phyloP scores from a whole-genome alignment of 768 basidiomycete species.

The Lyophyllum shimeji region DNA sequence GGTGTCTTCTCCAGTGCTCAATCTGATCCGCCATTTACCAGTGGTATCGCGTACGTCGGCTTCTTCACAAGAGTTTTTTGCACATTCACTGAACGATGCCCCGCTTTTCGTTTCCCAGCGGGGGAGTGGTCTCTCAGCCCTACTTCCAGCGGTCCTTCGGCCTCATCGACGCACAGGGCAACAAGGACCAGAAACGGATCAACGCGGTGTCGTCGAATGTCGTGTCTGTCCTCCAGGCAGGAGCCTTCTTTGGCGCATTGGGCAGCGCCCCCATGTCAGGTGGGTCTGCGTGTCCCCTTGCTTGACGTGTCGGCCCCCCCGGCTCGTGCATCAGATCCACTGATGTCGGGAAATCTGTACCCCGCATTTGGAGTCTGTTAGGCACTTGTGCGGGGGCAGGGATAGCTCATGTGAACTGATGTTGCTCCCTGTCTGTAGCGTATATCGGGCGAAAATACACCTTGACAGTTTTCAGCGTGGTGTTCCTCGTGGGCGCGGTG shows the following conservation, averaged over 20 bases:
- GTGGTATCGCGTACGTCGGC: conserved; percentile 22
- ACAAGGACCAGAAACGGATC: conserved; percentile 28
- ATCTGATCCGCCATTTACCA: not conserved
- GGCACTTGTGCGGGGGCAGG: not conserved
- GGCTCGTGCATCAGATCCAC: not conserved
- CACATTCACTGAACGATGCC: not conserved
- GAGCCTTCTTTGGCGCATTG: conserved; percentile 86
- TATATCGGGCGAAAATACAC: conserved; percentile 69
- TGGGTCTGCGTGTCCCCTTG: conserved; percentile 20
- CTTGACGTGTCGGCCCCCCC: not conserved
- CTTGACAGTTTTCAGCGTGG: conserved; percentile 53
- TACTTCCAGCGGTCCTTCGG: conserved; percentile 68
- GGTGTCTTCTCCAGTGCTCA: not conserved
- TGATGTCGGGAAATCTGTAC: not conserved
- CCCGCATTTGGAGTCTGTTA: not conserved
- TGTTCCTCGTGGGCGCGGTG: conserved; percentile 77
- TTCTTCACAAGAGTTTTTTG: too few species aligned
- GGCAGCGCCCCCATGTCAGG: conserved; percentile 70
- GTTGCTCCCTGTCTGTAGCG: conserved; percentile 33
- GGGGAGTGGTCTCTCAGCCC: conserved; percentile 24
- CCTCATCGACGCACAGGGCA: conserved; percentile 44
- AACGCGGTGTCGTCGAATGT: conserved; percentile 74
- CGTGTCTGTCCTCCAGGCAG: conserved; percentile 85
- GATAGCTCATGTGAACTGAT: not conserved
- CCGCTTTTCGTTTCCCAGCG: conserved; percentile 1